Conservation (phyloP, 768 basidiomycete genomes). For the Lactarius psammicola region DNA sequence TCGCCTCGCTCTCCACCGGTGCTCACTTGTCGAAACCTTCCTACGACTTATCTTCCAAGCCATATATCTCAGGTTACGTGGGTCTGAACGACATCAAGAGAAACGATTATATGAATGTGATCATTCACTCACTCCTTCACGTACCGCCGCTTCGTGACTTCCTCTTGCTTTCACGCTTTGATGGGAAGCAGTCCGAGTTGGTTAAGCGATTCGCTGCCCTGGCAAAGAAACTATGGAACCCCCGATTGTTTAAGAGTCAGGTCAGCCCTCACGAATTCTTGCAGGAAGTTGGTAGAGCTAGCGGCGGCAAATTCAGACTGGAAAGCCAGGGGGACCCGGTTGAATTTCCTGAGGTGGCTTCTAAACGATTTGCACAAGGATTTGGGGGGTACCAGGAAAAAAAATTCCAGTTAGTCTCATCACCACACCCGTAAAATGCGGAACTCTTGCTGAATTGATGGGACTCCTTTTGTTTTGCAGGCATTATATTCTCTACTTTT, state of each 20-base stretch:
- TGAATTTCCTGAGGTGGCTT: conserved; percentile 94
- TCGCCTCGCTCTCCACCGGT: conserved; percentile 55
- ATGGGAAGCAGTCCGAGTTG: conserved; percentile 79
- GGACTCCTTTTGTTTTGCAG: conserved; percentile 40
- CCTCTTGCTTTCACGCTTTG: conserved; percentile 72
- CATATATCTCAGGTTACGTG: conserved; percentile 91
- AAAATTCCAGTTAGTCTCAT: conserved; percentile 72
- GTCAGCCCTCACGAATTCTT: conserved; percentile 98
- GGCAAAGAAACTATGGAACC: conserved; percentile 96
- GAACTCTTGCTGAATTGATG: neutral
- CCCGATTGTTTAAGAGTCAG: conserved; percentile 93
- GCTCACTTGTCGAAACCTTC: conserved; percentile 66
- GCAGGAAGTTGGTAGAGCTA: conserved; percentile 91
- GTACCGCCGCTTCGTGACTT: conserved; percentile 87
- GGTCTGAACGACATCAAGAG: conserved; percentile 97
- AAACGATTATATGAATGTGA: conserved; percentile 97
- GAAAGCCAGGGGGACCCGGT: conserved; percentile 95
- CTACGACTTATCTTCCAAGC: conserved; percentile 77
- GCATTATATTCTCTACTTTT: conserved; percentile 89
- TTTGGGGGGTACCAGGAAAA: conserved; percentile 91
- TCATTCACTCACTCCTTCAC: conserved; percentile 91
- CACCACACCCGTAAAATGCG: conserved; percentile 27
- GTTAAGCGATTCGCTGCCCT: conserved; percentile 83
- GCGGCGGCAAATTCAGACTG: conserved; percentile 85
- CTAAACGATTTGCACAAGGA: conserved; percentile 92